These are phyloP conservation scores for Paraconiothyrium sp. DNA, from an alignment of 2,329 filamentous ascomycete genomes.

Conservation along the genomic window DNA sequence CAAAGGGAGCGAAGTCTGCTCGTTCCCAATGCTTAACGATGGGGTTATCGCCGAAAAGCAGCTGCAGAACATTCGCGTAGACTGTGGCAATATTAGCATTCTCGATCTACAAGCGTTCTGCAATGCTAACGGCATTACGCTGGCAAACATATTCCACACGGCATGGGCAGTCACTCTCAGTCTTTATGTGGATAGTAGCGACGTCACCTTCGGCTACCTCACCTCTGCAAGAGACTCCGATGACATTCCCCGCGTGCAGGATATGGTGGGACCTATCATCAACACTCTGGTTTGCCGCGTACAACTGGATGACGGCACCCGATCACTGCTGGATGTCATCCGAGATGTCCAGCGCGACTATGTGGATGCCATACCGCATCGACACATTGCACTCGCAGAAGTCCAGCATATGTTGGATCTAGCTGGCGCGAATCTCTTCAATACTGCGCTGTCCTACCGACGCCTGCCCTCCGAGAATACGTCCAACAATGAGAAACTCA, in stretches of 20 bases:
- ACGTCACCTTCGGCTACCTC: constrained; percentile 59
- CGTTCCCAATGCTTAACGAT: constrained; percentile 44
- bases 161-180: constrained; percentile 53
- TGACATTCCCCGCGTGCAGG: constrained; percentile 51
- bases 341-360: constrained; percentile 58
- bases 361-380: constrained; percentile 56
- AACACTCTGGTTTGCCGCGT: constrained; percentile 59
- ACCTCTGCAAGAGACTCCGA: constrained; percentile 52
- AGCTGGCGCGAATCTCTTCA: constrained; percentile 53
- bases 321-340: constrained; percentile 51
- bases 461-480: constrained; percentile 48
- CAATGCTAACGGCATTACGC: constrained; percentile 55
- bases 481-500: constrained; percentile 38
- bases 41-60: constrained; percentile 28
- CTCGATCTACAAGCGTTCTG: constrained; percentile 50
- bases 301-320: constrained; percentile 41
- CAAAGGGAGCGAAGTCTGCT: constrained; percentile 41
- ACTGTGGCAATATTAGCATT: constrained; percentile 38
- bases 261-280: constrained; percentile 58
- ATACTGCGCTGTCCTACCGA: constrained; percentile 60
- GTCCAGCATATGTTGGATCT: constrained; percentile 55
- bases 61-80: constrained; percentile 39
- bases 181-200: constrained; percentile 47
- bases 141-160: constrained; percentile 57
- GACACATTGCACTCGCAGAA: constrained; percentile 56